phyloP scores from a whole-genome alignment of 371 early-diverging fungal genomes.

The Syncephalastrum sp. region DNA sequence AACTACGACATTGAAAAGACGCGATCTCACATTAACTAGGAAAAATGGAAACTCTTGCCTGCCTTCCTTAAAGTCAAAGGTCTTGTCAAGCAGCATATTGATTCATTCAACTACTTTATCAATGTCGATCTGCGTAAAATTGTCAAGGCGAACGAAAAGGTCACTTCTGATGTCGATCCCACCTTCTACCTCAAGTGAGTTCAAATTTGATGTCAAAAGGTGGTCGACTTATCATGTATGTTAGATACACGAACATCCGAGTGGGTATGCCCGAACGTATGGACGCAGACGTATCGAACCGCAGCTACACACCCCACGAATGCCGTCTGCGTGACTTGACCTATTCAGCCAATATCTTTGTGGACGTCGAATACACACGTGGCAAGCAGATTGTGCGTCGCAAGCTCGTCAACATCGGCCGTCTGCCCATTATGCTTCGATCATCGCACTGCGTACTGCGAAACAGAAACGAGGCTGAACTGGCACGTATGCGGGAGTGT shows the following conservation, averaged over 20 bases:
- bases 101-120: constrained; percentile 99
- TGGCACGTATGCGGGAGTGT: constrained; percentile 93
- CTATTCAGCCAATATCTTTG: constrained; percentile 95
- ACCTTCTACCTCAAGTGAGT: constrained; percentile 92
- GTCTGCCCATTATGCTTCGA: constrained; percentile 99
- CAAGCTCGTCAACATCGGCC: constrained; percentile 91
- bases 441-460: constrained; percentile 88
- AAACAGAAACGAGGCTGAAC: constrained; percentile 75
- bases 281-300: constrained; percentile 76
- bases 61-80: constrained; percentile 98
- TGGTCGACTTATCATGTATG: constrained; percentile 2
- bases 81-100: constrained; percentile 99
- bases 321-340: constrained; percentile 99
- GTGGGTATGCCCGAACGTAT: constrained; percentile 87
- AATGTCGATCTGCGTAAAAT: constrained; percentile 96
- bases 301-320: constrained; percentile 95
- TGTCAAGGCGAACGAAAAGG: constrained; percentile 90
- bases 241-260: constrained; percentile 88
- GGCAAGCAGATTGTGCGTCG: constrained; percentile 86
- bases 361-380: constrained; percentile 97
- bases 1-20: neutral
- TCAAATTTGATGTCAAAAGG: neutral
- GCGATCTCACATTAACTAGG: constrained; percentile 47
- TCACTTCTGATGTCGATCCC: constrained; percentile 99
- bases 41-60: constrained; percentile 98